A percentile compares a stretch with the other conserved stretches of the same genome.
phyloP scores from a whole-genome alignment of 495 filamentous ascomycete species.

The Penicillium crystallinum region DNA sequence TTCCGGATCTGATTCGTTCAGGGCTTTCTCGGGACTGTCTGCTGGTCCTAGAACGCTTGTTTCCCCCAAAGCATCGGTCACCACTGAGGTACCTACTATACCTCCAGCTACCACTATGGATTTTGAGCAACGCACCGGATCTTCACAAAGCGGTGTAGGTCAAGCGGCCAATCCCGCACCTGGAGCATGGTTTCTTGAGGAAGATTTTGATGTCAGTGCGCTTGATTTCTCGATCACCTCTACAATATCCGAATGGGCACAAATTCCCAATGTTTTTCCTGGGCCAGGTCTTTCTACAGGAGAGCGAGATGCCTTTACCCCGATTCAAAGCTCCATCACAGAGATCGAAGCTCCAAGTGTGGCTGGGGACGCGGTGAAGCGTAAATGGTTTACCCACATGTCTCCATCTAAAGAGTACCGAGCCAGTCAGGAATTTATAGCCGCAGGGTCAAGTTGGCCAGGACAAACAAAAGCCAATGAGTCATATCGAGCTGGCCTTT shows the following conservation, averaged over 20 bases:
- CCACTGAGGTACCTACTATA: not conserved
- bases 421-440: not conserved
- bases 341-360: not conserved
- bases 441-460: not conserved
- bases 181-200: constrained; percentile 20
- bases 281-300: not conserved
- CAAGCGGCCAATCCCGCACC: constrained; percentile 5
- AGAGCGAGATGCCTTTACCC: not conserved
- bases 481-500: constrained; percentile 21
- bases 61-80: not conserved
- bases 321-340: constrained; percentile 1
- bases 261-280: constrained; percentile 8
- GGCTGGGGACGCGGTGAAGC: constrained; percentile 6
- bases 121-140: not conserved
- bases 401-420: constrained; percentile 1
- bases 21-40: not conserved
- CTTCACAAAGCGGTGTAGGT: not conserved
- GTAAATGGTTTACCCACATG: constrained; percentile 19
- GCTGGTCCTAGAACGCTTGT: not conserved
- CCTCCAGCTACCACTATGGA: not conserved
- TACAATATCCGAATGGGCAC: constrained; percentile 23
- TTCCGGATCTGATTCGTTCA: not conserved
- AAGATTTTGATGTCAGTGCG: constrained; percentile 23
- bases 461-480: constrained; percentile 21
- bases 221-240: constrained; percentile 22